phyloP scores from a whole-genome alignment of 1,139 yeast species.

The Nakaseomyces kungkrabaensis region DNA sequence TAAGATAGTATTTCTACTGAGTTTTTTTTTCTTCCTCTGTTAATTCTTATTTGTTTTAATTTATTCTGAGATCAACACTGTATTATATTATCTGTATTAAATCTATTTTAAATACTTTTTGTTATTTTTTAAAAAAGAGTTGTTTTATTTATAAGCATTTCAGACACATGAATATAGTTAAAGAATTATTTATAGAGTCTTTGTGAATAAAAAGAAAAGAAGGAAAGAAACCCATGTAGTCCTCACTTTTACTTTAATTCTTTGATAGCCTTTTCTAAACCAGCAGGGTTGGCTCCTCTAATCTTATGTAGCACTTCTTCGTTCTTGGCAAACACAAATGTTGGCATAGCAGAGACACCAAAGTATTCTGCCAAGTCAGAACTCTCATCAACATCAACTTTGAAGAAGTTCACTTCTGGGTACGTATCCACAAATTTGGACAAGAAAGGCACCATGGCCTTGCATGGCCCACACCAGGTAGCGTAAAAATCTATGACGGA shows the following conservation, averaged over 20 bases:
- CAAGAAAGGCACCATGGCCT: slow-evolving; percentile 70
- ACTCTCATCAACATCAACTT: slow-evolving; percentile 72
- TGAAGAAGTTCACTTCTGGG: slow-evolving; percentile 53
- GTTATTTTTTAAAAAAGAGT: no score
- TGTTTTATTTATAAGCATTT: no score
- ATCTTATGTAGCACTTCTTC: slow-evolving; percentile 56
- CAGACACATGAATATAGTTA: no score
- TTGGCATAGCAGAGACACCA: slow-evolving; percentile 79
- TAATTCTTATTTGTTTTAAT: no score
- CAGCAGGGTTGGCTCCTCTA: slow-evolving; percentile 66
- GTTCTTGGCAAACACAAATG: slow-evolving; percentile 62
- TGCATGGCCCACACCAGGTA: slow-evolving; percentile 93
- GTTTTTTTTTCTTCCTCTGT: no score
- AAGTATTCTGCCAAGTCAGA: slow-evolving; percentile 59
- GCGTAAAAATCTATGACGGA: slow-evolving; percentile 79
- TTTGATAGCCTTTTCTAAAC: slow-evolving; percentile 34
- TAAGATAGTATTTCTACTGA: no score
- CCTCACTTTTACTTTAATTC: slow-evolving; percentile 5
- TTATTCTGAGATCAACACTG: no score
- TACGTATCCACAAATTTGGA: slow-evolving; percentile 47
- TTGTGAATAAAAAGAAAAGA: no score
- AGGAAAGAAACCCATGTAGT: no score
- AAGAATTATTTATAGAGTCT: no score
- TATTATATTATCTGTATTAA: no score
- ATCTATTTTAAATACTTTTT: no score